phyloP scores from a whole-genome alignment of 306 rosid genomes.

The Corylus heterophylla region DNA sequence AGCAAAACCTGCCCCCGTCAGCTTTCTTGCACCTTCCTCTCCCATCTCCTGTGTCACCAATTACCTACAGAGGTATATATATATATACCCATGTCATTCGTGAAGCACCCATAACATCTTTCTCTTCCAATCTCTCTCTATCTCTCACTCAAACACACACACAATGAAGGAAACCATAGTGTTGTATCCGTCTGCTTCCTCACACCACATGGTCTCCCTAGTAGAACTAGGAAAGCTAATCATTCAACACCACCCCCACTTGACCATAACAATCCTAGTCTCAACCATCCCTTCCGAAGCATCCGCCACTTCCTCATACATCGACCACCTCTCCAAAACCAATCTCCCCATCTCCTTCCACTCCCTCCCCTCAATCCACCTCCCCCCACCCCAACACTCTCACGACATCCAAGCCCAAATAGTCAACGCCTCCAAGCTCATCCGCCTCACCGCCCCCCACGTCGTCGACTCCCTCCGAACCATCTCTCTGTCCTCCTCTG shows the following conservation, averaged over 20 bases:
- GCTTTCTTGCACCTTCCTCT: too few species aligned
- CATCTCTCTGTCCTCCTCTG: constrained; percentile 1
- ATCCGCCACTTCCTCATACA: constrained; percentile 1
- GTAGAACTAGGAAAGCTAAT: constrained; percentile 34
- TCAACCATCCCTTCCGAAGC: constrained; percentile 3
- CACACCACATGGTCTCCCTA: constrained; percentile 21
- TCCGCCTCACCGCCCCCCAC: constrained; percentile 5
- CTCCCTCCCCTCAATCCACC: constrained; percentile 15
- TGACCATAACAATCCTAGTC: constrained; percentile 20
- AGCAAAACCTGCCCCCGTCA: too few species aligned
- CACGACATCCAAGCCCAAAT: neutral
- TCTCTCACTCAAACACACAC: neutral
- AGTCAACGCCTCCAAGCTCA: neutral
- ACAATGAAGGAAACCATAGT: constrained; percentile 22
- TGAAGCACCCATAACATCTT: too few species aligned
- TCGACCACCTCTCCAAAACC: constrained; percentile 9
- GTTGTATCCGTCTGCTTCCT: constrained; percentile 21
- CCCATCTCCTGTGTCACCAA: too few species aligned
- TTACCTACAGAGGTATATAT: too few species aligned
- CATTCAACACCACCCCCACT: neutral
- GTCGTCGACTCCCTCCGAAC: constrained; percentile 7
- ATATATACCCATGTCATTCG: too few species aligned
- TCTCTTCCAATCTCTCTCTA: too few species aligned
- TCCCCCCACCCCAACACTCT: neutral
- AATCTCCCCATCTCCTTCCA: constrained; percentile 25